A percentile compares a stretch with the other conserved stretches of the same genome.
Conservation (phyloP, 140 eudicot genomes). For the Anethum foeniculum region DNA sequence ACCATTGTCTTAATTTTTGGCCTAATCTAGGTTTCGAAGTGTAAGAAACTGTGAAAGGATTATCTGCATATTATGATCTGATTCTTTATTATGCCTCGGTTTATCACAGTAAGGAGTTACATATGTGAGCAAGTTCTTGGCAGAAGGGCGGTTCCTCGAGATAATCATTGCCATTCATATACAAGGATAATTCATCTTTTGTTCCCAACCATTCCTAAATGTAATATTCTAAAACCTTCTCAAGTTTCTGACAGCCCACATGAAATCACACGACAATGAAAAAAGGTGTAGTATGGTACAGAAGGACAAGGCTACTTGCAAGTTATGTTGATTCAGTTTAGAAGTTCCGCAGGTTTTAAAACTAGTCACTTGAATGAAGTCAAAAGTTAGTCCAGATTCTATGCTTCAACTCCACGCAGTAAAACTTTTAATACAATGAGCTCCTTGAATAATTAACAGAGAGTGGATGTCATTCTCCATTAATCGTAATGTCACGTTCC, state of each 20-base stretch:
- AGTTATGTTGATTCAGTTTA: not conserved
- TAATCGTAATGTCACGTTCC: not conserved
- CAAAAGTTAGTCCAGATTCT: conserved; percentile 11
- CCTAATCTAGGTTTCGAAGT: not conserved
- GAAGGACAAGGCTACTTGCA: not conserved
- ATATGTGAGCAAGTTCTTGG: no score
- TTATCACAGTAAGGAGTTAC: no score
- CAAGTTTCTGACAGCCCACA: not conserved
- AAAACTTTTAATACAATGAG: not conserved
- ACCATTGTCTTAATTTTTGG: not conserved
- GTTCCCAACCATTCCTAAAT: not conserved
- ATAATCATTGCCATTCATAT: not conserved
- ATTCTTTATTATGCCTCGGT: no score
- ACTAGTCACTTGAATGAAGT: not conserved
- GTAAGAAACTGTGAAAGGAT: no score
- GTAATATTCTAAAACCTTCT: not conserved
- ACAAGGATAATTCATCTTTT: not conserved
- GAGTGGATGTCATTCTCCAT: not conserved
- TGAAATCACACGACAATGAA: not conserved
- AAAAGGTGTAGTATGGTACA: not conserved
- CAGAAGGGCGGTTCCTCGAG: not conserved
- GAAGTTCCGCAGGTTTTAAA: not conserved
- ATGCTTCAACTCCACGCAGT: not conserved
- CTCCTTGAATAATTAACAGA: not conserved
- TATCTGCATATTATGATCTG: no score